Conservation (phyloP, 2,329 filamentous ascomycete genomes). For the Colletotrichum sansevieriae region DNA sequence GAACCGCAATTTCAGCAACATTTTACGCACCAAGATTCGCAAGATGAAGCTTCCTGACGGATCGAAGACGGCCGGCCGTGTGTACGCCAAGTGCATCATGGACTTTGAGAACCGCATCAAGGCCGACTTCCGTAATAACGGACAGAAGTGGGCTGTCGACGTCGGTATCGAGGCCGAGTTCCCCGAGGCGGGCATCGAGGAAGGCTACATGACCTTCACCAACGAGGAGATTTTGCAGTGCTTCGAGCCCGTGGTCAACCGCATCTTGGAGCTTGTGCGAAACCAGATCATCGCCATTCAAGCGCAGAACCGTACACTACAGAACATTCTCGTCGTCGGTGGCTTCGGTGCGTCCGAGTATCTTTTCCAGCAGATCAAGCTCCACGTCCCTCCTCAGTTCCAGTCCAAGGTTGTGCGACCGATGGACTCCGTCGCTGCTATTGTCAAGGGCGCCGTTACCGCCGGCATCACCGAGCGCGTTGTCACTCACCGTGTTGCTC, state of each 20-base stretch:
- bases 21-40: slow-evolving; percentile 94
- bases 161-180: slow-evolving; percentile 99
- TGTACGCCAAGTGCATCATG: slow-evolving; percentile 99
- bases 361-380: slow-evolving; percentile 99
- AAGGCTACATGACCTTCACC: slow-evolving; percentile 99
- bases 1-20: slow-evolving; percentile 98
- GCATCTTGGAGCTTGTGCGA: slow-evolving; percentile 93
- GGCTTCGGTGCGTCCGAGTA: slow-evolving; percentile 99
- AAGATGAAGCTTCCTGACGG: slow-evolving; percentile 99
- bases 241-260: slow-evolving; percentile 98
- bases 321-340: slow-evolving; percentile 97
- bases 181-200: slow-evolving; percentile 96
- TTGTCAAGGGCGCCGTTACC: slow-evolving; percentile 98
- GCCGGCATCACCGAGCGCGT: slow-evolving; percentile 98
- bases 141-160: slow-evolving; percentile 98
- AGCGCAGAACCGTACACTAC: slow-evolving; percentile 91
- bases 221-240: slow-evolving; percentile 99
- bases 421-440: slow-evolving; percentile 98
- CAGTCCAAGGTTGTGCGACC: slow-evolving; percentile 97
- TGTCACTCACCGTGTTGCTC: slow-evolving; percentile 95
- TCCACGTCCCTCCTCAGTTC: slow-evolving; percentile 98
- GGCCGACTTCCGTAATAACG: slow-evolving; percentile 98
- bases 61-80: slow-evolving; percentile 96
- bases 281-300: slow-evolving; percentile 99
- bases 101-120: slow-evolving; percentile 99